phyloP scores from a whole-genome alignment of 2,329 filamentous ascomycete genomes.

The Calonectria ilicicola region DNA sequence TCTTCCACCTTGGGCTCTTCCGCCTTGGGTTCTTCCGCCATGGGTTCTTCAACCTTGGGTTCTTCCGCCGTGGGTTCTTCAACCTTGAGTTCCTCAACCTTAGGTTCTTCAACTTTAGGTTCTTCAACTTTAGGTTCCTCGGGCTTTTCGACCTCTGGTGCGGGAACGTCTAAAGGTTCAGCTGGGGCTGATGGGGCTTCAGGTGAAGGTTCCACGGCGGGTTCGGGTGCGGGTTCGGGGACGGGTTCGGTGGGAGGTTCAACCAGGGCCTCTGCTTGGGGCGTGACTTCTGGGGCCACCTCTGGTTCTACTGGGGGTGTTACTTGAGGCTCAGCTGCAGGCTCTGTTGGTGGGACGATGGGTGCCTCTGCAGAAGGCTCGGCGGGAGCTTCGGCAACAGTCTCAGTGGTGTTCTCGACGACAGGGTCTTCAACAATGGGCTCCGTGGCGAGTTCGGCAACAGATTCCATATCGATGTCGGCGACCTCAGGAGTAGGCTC shows the following conservation, averaged over 20 bases:
- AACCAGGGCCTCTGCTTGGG: background rate
- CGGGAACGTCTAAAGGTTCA: background rate
- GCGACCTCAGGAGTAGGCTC: constrained; percentile 5
- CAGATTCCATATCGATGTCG: constrained; percentile 9
- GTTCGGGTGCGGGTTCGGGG: background rate
- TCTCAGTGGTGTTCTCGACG: background rate
- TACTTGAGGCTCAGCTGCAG: background rate
- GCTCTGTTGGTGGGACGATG: constrained; percentile 4
- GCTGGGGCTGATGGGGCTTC: background rate
- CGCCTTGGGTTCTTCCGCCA: background rate
- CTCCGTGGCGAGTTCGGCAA: background rate
- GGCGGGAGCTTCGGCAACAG: background rate
- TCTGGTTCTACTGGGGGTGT: background rate
- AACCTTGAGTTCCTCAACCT: constrained; percentile 23
- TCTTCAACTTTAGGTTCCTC: constrained; percentile 22
- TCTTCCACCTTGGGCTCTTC: too few relatives aligned
- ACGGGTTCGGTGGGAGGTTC: background rate
- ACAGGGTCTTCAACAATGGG: background rate
- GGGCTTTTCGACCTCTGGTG: background rate
- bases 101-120: constrained; percentile 23
- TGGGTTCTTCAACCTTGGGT: constrained; percentile 14
- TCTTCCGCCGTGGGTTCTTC: constrained; percentile 25
- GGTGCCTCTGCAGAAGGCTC: background rate
- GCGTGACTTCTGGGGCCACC: background rate
- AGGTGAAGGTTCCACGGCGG: background rate